These are phyloP conservation scores for Phaeosphaeriaceae sp. DNA, from an alignment of 2,329 filamentous ascomycete genomes.

Conservation along the genomic window DNA sequence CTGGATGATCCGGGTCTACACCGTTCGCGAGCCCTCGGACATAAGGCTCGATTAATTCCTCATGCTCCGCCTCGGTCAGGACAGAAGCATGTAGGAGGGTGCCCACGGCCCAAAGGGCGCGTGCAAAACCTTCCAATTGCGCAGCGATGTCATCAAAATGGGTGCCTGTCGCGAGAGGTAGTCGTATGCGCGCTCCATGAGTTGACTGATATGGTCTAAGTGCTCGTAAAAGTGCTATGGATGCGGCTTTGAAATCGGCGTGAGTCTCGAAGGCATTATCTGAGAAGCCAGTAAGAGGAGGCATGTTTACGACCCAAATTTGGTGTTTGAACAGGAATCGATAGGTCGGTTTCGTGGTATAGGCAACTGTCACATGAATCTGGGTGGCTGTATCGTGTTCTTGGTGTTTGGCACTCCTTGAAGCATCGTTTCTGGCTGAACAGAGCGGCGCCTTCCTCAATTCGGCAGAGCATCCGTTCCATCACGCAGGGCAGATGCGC, in stretches of 20 bases:
- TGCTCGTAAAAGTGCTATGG: slow-evolving; percentile 30
- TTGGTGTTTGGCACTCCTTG: not conserved
- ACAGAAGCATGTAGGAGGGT: slow-evolving; percentile 31
- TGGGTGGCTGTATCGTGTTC: not conserved
- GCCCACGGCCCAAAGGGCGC: slow-evolving; percentile 43
- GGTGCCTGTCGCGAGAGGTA: slow-evolving; percentile 41
- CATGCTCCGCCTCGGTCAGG: slow-evolving; percentile 18
- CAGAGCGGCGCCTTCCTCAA: not conserved
- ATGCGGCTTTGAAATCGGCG: slow-evolving; percentile 33
- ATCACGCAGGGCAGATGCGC: not conserved
- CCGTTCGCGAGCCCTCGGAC: slow-evolving; percentile 43
- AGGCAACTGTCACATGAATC: not conserved
- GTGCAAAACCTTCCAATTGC: slow-evolving; percentile 44
- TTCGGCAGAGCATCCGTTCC: not conserved
- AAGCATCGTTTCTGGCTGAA: too few species aligned
- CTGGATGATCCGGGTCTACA: slow-evolving; percentile 40
- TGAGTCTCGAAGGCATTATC: slow-evolving; percentile 34
- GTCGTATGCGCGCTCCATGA: slow-evolving; percentile 39
- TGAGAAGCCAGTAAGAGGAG: slow-evolving; percentile 36
- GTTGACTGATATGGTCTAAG: slow-evolving; percentile 39
- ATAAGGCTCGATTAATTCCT: slow-evolving; percentile 35
- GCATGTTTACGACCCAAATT: slow-evolving; percentile 27
- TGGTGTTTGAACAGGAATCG: not conserved
- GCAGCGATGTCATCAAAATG: slow-evolving; percentile 46
- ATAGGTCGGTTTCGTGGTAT: not conserved